Base-by-base conservation (phyloP, 768 basidiomycete genomes). In the Boletus tylopilopsis region DNA sequence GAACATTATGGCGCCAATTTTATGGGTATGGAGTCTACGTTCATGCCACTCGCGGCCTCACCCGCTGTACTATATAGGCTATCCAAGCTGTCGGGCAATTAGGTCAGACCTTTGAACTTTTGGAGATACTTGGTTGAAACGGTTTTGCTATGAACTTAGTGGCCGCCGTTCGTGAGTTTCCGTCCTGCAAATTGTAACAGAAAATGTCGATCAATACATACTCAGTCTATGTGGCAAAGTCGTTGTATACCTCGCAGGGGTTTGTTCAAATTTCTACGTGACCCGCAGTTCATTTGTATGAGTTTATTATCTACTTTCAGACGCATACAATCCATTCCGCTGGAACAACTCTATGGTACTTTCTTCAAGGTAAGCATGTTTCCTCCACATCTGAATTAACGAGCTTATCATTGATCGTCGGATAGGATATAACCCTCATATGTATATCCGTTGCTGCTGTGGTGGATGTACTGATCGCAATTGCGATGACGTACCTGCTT, bases 31-130 rank as follows among this genome's bases (percentile, higher is more conserved):
- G 7, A n/a, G 5, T 25, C 16, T 34, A 18, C 32, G 21, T 6
- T 1, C 2, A 12, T 29, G 19, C 10, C 10, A 25, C n/a, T n/a
- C n/a, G n/a, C n/a, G n/a, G 11, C 40, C 11, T 25, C 7, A 12
- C 11, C 6, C 13, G 9, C 3, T 6, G 8, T 16, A 10, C 1
- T 6, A 12, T 34, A 10, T 18, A 58, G 56, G 11, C 10, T 43
- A 19, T 40, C 10, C 24, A 30, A 22, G 42, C 22, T 2, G 37
- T n/a, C n/a, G n/a, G n/a, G n/a, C n/a, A n/a, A n/a, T n/a, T n/a
- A n/a, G n/a, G n/a, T n/a, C 55, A 59, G 15, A 22, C 55, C 4
- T 47, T 49, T 59, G 21, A 49, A 49, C 30, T 11, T 11, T 8
- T 9, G 12, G 21, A 7, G 11, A 12, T 12, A 11, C 12, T 10